These are phyloP conservation scores for Pythium inflatum DNA, from an alignment of 352 stramenopile genomes.

Conservation along the genomic window DNA sequence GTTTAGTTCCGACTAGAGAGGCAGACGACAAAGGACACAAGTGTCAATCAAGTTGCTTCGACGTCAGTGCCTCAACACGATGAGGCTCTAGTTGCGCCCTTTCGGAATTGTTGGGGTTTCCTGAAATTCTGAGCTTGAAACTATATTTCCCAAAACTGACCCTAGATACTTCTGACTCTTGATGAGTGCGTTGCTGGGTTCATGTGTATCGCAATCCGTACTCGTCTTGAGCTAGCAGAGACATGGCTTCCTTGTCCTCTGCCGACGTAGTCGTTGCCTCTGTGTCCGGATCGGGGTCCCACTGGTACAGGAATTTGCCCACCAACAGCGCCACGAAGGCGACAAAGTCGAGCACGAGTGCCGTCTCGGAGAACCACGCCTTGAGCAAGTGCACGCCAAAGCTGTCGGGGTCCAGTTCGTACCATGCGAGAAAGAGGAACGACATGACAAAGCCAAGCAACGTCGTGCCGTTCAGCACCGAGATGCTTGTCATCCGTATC, in stretches of 20 bases:
- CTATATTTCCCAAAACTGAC: slow-evolving; percentile 16
- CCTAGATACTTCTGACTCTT: neutral
- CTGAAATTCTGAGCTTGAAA: neutral
- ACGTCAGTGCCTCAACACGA: neutral
- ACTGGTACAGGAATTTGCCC: slow-evolving; percentile 80
- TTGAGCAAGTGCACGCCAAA: slow-evolving; percentile 60
- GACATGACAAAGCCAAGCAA: slow-evolving; percentile 73
- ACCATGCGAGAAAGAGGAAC: slow-evolving; percentile 76
- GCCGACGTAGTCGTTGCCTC: slow-evolving; percentile 82
- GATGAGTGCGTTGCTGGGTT: neutral
- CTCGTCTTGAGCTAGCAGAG: slow-evolving; percentile 71
- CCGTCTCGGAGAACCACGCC: slow-evolving; percentile 74
- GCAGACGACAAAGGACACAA: neutral
- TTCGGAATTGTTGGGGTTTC: neutral
- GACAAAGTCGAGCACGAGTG: slow-evolving; percentile 68
- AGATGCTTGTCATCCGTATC: slow-evolving; percentile 76
- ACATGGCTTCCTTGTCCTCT: slow-evolving; percentile 84
- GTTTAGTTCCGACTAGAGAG: no score
- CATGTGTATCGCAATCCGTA: slow-evolving; percentile 81
- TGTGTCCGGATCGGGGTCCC: slow-evolving; percentile 76
- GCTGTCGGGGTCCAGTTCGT: slow-evolving; percentile 73
- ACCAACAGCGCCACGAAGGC: slow-evolving; percentile 69
- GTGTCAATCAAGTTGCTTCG: neutral
- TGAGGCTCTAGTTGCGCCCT: slow-evolving; percentile 25
- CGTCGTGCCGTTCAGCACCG: slow-evolving; percentile 77